Percentiles rank a stretch among this genome's conserved stretches.
Conservation (phyloP, 345 rosid genomes). For the Gossypium bickii region DNA sequence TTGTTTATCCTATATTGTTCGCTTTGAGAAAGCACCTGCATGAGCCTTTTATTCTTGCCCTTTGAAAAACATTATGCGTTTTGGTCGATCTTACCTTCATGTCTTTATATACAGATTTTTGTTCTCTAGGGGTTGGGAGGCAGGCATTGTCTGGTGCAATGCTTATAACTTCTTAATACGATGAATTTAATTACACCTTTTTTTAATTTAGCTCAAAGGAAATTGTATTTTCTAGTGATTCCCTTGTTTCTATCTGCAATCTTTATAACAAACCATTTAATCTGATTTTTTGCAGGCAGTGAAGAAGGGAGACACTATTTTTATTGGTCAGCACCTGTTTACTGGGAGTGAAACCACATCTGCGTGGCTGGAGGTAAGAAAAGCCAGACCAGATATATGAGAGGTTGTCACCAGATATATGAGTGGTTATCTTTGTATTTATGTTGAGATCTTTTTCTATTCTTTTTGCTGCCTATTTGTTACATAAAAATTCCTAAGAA, state of each 20-base stretch:
- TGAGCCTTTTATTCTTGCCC: background rate
- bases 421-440: background rate
- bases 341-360: constrained; percentile 98
- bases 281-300: constrained; percentile 65
- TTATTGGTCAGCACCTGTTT: constrained; percentile 87
- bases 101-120: background rate
- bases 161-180: background rate
- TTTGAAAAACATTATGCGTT: background rate
- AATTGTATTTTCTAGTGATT: background rate
- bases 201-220: background rate
- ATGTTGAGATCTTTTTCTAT: background rate
- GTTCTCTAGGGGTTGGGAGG: background rate
- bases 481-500: background rate
- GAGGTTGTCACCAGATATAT: background rate
- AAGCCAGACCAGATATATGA: background rate
- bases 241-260: background rate
- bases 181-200: background rate
- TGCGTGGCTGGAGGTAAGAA: constrained; percentile 89
- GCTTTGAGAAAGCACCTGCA: background rate
- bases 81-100: background rate
- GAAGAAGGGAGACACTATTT: constrained; percentile 90
- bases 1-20: background rate
- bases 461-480: background rate
- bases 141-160: background rate
- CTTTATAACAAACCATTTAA: background rate